phyloP scores from a whole-genome alignment of 148 eudicot species.

The Silene conica region DNA sequence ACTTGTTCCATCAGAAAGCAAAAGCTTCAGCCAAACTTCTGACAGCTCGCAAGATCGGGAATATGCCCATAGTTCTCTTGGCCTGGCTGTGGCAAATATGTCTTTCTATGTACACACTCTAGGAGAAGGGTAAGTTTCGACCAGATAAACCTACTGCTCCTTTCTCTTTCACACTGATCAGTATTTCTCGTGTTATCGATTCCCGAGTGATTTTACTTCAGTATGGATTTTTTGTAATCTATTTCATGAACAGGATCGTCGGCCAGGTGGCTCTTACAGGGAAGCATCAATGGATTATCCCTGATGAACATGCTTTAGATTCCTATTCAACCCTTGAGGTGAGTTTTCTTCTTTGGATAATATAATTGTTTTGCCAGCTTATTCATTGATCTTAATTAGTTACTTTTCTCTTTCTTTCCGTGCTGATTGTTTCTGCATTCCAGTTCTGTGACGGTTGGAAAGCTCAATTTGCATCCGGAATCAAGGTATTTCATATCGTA shows the following conservation, averaged over 20 bases:
- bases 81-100: slow-evolving; percentile 78
- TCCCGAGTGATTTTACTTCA: background rate
- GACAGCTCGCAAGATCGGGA: slow-evolving; percentile 38
- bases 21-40: slow-evolving; percentile 26
- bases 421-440: slow-evolving; percentile 20
- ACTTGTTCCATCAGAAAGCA: slow-evolving; percentile 35
- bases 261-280: slow-evolving; percentile 88
- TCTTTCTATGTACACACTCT: slow-evolving; percentile 69
- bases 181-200: background rate
- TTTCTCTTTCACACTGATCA: background rate
- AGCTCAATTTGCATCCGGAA: slow-evolving; percentile 74
- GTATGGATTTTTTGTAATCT: background rate
- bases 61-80: slow-evolving; percentile 58
- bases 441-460: slow-evolving; percentile 71
- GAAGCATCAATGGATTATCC: slow-evolving; percentile 72
- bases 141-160: background rate
- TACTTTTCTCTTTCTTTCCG: slow-evolving; percentile 5
- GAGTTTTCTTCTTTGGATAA: slow-evolving; percentile 6
- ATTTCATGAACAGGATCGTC: slow-evolving; percentile 49
- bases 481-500: slow-evolving; percentile 41
- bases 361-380: background rate
- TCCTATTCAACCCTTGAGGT: slow-evolving; percentile 54
- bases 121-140: slow-evolving; percentile 80
- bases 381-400: background rate
- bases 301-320: slow-evolving; percentile 35